Percentiles rank a stretch among this genome's conserved stretches.
Evolutionary conservation across 257 asterid species (phyloP).

Genomic region (Nicotiana otophora): DNA sequence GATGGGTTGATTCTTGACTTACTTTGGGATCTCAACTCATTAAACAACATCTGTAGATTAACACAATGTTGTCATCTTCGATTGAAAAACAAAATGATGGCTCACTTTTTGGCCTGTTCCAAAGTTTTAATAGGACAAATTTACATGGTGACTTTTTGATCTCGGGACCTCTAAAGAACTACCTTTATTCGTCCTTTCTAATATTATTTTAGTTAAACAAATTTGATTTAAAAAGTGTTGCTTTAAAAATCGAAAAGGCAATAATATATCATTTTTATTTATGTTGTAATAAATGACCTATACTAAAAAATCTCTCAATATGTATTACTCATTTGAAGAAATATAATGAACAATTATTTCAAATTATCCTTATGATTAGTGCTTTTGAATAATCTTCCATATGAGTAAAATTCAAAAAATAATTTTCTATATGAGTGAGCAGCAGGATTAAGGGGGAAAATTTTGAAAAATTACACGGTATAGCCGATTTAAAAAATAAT

Average conservation of each 20-base stretch:
- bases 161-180: background rate
- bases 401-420: too few species aligned
- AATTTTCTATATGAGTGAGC: too few species aligned
- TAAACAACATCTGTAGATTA: background rate
- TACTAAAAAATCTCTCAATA: background rate
- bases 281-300: background rate
- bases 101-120: background rate
- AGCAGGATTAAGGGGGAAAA: too few species aligned
- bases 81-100: background rate
- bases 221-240: background rate
- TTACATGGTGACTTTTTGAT: background rate
- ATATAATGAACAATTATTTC: too few species aligned
- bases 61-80: background rate
- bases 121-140: background rate
- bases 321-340: background rate
- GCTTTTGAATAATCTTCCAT: too few species aligned
- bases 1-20: conserved; percentile 3
- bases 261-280: background rate
- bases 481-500: too few species aligned
- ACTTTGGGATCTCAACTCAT: background rate
- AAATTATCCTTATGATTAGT: background rate
- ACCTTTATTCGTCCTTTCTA: background rate
- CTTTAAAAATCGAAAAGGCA: background rate
- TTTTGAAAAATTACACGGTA: too few species aligned
- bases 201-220: background rate